Evolutionary conservation across 768 basidiomycete species (phyloP), one percentile per base, ranked within the genome.

Genomic region (Tricholoma bakamatsutake): DNA sequence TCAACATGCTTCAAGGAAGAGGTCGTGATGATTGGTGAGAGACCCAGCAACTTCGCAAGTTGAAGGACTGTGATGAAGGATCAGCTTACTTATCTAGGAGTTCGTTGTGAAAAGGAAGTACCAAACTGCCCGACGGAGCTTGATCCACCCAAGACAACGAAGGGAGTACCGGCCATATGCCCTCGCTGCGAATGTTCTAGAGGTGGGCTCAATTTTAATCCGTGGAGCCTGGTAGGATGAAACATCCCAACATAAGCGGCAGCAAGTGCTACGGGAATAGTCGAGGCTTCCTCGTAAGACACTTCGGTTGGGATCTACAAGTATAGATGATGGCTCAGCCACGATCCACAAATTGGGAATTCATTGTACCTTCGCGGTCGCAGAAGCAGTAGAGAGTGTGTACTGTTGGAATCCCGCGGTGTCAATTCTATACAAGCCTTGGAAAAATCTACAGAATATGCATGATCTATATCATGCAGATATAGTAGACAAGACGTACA

Each of bases 1-100:
- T 55, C 48, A 24, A 59, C 51, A 34, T 75, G 68, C 15, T 60
- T 58, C 10, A 51, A 57, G 12, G 70, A 72, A 2, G 72, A 61
- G 1, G 67, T 76, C 28, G 69, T 61, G 21, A 79, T 75, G 54
- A 79, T 75, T 12, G 73, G 74, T 21, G 68, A 65, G 62, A 77
- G 76, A 1, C 76, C 72, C 2, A 71, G 69, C 34, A 69, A 33
- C 48, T 61, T 67, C 18, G 73, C 72, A 11, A 75, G 66, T 57
- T 75, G 72, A 55, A 72, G 67, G 13, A 51, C 76, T 74, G 40
- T 2, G 35, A 11, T 34, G 5, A 2, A 40, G 2, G 2, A 18
- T 51, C 31, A 51, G 9, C n/a, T 37, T 18, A 5, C 11, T 50
- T 5, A 35, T 50, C 24, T 21, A 33, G 18, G 7, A 37, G 53